These are phyloP conservation scores for Penicillium janthinellum DNA, from an alignment of 2,329 filamentous ascomycete genomes.

Conservation along the genomic window DNA sequence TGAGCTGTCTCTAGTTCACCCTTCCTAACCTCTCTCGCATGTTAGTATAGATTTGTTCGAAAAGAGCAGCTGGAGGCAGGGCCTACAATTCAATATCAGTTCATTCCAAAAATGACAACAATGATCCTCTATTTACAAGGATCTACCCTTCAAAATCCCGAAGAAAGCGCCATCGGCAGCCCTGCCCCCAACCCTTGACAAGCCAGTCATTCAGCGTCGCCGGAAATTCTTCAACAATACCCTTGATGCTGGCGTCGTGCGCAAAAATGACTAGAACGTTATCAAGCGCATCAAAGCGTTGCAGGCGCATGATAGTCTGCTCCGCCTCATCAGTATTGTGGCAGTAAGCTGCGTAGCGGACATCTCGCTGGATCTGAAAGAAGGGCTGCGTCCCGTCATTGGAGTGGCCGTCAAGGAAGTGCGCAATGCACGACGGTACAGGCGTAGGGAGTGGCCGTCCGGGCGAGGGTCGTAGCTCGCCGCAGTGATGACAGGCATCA, in stretches of 20 bases:
- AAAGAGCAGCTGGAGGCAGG: background rate
- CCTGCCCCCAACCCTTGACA: slow-evolving; percentile 25
- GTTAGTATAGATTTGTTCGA: background rate
- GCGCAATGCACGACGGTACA: background rate
- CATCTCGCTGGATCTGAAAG: background rate
- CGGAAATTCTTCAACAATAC: slow-evolving; percentile 32
- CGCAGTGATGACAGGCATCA: slow-evolving; percentile 51
- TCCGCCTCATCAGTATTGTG: background rate
- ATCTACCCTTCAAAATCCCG: slow-evolving; percentile 1
- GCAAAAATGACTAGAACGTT: slow-evolving; percentile 36
- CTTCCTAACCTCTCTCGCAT: background rate
- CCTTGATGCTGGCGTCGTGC: slow-evolving; percentile 30
- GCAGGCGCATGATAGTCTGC: background rate
- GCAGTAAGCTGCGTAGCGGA: background rate
- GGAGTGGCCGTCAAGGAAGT: background rate
- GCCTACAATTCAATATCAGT: background rate
- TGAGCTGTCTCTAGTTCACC: background rate
- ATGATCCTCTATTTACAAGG: background rate
- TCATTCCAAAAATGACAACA: background rate
- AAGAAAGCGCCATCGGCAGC: slow-evolving; percentile 29
- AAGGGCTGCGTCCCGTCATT: slow-evolving; percentile 10
- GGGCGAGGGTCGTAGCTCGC: slow-evolving; percentile 49
- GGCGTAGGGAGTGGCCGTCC: slow-evolving; percentile 42
- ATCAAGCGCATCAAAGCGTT: slow-evolving; percentile 1
- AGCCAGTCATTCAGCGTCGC: slow-evolving; percentile 33